Conservation (phyloP, 2,329 filamentous ascomycete genomes). For the Zymoseptoria pseudotritici region DNA sequence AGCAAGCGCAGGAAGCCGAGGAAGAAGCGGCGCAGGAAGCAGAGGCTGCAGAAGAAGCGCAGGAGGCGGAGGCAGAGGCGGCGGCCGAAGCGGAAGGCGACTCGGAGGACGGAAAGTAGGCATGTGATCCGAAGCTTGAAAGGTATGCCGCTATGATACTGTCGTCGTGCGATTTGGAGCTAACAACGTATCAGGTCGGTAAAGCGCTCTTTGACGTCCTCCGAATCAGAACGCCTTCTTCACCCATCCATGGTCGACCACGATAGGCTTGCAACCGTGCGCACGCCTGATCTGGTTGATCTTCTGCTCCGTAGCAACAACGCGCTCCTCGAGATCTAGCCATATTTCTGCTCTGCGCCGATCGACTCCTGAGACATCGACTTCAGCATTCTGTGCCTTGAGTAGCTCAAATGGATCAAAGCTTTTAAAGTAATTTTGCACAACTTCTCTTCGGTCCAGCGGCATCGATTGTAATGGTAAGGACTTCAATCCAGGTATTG, state of each 20-base stretch:
- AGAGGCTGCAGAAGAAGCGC: not conserved
- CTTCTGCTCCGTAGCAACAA: constrained; percentile 24
- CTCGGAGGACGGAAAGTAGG: too few species aligned
- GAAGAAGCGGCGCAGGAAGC: not conserved
- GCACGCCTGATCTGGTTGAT: constrained; percentile 26
- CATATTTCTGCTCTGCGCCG: constrained; percentile 29
- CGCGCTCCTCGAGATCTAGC: constrained; percentile 34
- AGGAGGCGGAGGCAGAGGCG: too few species aligned
- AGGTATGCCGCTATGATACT: too few species aligned
- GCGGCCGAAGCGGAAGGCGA: not conserved
- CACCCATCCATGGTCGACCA: constrained; percentile 14
- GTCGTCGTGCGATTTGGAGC: too few species aligned
- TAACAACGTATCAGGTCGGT: too few species aligned
- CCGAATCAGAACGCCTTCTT: not conserved
- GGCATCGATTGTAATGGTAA: constrained; percentile 26
- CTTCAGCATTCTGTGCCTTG: not conserved
- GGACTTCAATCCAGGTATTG: constrained; percentile 10
- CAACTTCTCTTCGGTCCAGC: constrained; percentile 1
- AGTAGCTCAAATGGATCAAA: constrained; percentile 1
- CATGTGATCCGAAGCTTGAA: too few species aligned
- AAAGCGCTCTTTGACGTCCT: too few species aligned
- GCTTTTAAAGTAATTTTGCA: constrained; percentile 4
- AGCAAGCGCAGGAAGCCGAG: not conserved
- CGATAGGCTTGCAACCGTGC: constrained; percentile 7
- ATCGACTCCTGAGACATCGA: constrained; percentile 13